Conservation (phyloP, 2,329 filamentous ascomycete species). For the Colletotrichum brevisporum region DNA sequence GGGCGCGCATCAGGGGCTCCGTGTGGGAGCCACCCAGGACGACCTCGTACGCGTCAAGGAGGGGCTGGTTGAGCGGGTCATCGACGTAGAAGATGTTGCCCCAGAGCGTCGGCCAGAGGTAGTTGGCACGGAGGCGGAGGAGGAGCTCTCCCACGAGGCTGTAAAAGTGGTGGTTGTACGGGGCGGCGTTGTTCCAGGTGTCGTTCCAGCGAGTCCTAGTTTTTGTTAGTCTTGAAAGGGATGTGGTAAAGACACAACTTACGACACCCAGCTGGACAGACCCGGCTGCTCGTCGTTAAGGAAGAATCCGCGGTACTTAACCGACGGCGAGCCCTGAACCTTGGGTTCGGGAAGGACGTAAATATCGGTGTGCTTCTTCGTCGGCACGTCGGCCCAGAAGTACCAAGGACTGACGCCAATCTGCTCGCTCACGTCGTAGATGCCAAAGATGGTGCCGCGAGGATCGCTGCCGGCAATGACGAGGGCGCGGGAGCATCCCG, state of each 20-base stretch:
- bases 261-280: conserved; percentile 74
- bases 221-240: not conserved
- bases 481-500: conserved; percentile 70
- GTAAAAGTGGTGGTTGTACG: conserved; percentile 76
- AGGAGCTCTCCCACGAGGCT: conserved; percentile 78
- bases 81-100: conserved; percentile 80
- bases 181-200: conserved; percentile 59
- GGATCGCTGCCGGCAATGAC: conserved; percentile 78
- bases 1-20: conserved; percentile 77
- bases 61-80: conserved; percentile 75
- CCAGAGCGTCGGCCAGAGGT: conserved; percentile 83
- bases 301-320: conserved; percentile 79
- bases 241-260: conserved; percentile 29
- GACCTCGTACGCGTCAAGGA: conserved; percentile 81
- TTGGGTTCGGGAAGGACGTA: conserved; percentile 69
- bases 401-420: conserved; percentile 81
- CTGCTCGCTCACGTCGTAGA: conserved; percentile 80
- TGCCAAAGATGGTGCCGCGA: conserved; percentile 76
- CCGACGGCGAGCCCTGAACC: conserved; percentile 70
- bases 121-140: conserved; percentile 79
- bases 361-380: conserved; percentile 65
- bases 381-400: conserved; percentile 75
- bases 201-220: conserved; percentile 54
- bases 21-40: conserved; percentile 82
- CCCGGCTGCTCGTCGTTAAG: conserved; percentile 79